These are phyloP conservation scores for Pelargonium citronellum DNA, from an alignment of 441 rosid genomes.

Conservation along the genomic window DNA sequence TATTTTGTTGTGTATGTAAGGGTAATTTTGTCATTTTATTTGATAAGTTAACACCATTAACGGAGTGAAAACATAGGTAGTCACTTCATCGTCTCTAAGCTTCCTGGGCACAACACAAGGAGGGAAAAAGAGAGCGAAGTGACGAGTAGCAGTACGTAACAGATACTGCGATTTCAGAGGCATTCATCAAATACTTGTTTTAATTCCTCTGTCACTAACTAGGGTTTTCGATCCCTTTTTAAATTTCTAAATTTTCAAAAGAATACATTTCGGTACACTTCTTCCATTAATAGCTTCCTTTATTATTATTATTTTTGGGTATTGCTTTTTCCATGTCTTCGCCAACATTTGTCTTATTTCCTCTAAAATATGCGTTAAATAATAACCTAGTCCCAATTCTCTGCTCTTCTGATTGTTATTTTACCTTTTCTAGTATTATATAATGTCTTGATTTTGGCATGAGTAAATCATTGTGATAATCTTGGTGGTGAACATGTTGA, in stretches of 20 bases:
- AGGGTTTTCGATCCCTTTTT: background rate
- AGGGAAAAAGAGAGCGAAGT: background rate
- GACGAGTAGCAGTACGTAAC: background rate
- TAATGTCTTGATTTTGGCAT: background rate
- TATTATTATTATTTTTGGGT: background rate
- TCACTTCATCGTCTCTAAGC: background rate
- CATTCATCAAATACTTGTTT: background rate
- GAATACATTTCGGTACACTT: background rate
- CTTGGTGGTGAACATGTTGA: constrained; percentile 1
- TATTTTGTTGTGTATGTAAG: too few relatives aligned
- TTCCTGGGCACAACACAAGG: background rate
- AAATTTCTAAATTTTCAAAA: background rate
- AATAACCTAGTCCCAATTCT: background rate
- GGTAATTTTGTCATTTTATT: too few relatives aligned
- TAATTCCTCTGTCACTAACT: too few relatives aligned
- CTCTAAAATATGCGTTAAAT: background rate
- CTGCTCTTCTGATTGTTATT: background rate
- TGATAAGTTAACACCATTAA: too few relatives aligned
- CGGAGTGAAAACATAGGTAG: too few relatives aligned
- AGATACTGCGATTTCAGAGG: background rate
- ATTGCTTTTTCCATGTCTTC: too few relatives aligned
- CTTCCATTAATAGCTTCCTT: background rate
- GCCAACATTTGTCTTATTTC: too few relatives aligned
- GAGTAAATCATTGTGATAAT: constrained; percentile 3
- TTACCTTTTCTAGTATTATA: background rate